phyloP scores from a whole-genome alignment of 2,329 filamentous ascomycete species.

The Laburnicola sp. region DNA sequence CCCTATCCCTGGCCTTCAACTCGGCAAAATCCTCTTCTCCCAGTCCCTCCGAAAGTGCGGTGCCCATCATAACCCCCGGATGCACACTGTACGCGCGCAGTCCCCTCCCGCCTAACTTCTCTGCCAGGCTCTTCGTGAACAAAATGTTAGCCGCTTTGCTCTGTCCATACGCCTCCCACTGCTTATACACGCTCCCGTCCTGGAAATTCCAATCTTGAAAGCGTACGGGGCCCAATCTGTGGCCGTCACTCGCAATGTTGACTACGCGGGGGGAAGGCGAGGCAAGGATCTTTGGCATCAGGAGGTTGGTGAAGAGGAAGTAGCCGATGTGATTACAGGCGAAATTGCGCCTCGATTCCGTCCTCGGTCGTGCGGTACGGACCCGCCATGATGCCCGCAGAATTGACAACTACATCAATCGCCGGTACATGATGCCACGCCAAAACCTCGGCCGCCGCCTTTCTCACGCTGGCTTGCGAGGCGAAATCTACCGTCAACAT shows the following conservation, averaged over 20 bases:
- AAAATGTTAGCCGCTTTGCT: conserved; percentile 57
- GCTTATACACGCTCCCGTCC: conserved; percentile 45
- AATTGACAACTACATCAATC: conserved; percentile 52
- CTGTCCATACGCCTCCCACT: conserved; percentile 54
- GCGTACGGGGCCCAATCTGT: conserved; percentile 45
- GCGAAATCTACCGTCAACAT: conserved; percentile 39
- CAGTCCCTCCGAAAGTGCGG: conserved; percentile 24
- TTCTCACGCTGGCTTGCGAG: neutral
- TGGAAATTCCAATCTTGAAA: conserved; percentile 52
- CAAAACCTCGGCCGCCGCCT: neutral
- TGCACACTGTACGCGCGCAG: conserved; percentile 35
- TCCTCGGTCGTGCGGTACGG: conserved; percentile 34
- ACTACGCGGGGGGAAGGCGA: conserved; percentile 44
- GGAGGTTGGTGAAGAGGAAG: conserved; percentile 52
- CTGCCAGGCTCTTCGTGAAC: conserved; percentile 28
- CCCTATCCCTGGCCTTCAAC: conserved; percentile 20
- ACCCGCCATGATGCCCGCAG: conserved; percentile 45
- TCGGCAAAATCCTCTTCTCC: conserved; percentile 25
- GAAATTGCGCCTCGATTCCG: conserved; percentile 48
- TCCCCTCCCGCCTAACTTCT: conserved; percentile 26
- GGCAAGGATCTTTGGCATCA: conserved; percentile 49
- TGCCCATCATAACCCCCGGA: conserved; percentile 33
- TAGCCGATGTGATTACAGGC: conserved; percentile 56
- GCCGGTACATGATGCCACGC: neutral
- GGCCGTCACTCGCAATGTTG: conserved; percentile 48